Percentiles rank a stretch among this genome's conserved stretches.
Conservation (phyloP, 176 grass and related monocot genomes). For the Tillandsia fasciculata region DNA sequence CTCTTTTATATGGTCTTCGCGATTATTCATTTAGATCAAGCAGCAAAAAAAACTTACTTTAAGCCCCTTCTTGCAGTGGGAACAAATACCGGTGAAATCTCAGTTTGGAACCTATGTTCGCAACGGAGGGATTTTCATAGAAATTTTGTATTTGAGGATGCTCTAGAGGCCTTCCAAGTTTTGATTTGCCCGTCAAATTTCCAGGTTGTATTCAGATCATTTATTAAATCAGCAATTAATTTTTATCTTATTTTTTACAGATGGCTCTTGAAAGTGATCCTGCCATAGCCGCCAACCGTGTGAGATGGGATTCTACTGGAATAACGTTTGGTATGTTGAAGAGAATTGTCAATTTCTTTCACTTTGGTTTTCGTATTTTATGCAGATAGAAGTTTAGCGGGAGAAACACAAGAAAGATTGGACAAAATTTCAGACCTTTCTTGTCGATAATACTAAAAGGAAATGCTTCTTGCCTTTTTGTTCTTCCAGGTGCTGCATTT, state of each 20-base stretch:
- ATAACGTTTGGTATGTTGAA: constrained; percentile 9
- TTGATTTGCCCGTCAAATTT: neutral
- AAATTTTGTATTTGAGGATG: constrained; percentile 1
- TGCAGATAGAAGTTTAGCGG: neutral
- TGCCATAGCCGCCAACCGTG: constrained; percentile 14
- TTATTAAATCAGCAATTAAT: neutral
- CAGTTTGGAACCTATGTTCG: constrained; percentile 8
- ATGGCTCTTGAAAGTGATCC: constrained; percentile 13
- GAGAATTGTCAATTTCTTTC: neutral
- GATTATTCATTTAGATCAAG: too few species aligned
- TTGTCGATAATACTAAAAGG: neutral
- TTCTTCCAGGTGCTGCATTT: constrained; percentile 17
- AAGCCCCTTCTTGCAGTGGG: neutral
- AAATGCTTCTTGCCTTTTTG: neutral
- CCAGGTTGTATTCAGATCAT: neutral
- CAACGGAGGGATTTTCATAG: constrained; percentile 5
- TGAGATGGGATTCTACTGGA: constrained; percentile 20
- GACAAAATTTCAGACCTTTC: neutral
- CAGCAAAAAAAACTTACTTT: too few species aligned
- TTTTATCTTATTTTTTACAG: neutral
- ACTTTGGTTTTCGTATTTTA: neutral
- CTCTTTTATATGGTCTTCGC: too few species aligned
- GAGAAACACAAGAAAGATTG: neutral
- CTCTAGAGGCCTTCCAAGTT: constrained; percentile 10
- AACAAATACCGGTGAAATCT: constrained; percentile 23